These are phyloP conservation scores for Exophiala xenobiotica DNA, from an alignment of 2,329 filamentous ascomycete species.

Conservation along the genomic window DNA sequence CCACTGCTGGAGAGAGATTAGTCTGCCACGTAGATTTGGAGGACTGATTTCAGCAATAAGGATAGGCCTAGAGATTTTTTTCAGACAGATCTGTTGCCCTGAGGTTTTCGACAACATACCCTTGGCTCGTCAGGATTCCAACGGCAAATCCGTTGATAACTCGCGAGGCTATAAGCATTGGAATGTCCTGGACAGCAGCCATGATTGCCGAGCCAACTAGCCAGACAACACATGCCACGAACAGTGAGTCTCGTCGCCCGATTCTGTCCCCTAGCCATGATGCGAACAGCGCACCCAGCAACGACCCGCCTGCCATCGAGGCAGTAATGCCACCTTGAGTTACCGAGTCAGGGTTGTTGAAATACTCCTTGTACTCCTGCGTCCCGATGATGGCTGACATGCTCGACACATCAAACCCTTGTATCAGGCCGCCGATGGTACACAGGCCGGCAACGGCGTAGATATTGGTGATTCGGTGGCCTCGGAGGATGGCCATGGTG, in stretches of 20 bases:
- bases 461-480: no score
- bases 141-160: slow-evolving; percentile 70
- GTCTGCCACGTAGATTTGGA: no score
- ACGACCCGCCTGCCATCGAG: slow-evolving; percentile 40
- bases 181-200: slow-evolving; percentile 52
- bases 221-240: slow-evolving; percentile 53
- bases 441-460: no score
- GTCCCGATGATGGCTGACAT: slow-evolving; percentile 51
- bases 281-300: slow-evolving; percentile 48
- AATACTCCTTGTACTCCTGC: slow-evolving; percentile 55
- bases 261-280: slow-evolving; percentile 53
- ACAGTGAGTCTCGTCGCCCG: slow-evolving; percentile 50
- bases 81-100: no score
- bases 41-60: no score
- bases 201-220: slow-evolving; percentile 60
- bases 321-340: slow-evolving; percentile 39
- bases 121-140: slow-evolving; percentile 56
- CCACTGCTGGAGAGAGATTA: no score
- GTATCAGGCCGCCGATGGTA: no score
- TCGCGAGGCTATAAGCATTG: slow-evolving; percentile 70
- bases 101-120: slow-evolving; percentile 39
- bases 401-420: slow-evolving; percentile 60
- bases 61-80: no score
- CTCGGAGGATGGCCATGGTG: no score
- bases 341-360: slow-evolving; percentile 34